These are phyloP conservation scores for Cornus controversa DNA, from an alignment of 148 eudicot species.

Conservation along the genomic window DNA sequence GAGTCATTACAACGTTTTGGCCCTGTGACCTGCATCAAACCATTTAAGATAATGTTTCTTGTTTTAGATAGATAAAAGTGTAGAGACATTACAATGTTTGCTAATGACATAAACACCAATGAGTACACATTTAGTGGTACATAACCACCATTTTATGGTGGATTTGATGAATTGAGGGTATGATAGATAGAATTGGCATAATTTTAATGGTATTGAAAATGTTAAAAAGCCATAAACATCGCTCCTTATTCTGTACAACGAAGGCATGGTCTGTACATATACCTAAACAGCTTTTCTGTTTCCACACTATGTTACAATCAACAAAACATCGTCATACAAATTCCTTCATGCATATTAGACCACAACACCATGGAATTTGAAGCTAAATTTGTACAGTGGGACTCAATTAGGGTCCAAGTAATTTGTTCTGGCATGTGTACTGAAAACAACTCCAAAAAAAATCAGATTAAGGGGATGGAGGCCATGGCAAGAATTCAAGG, in stretches of 20 bases:
- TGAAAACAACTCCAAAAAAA: background rate
- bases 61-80: background rate
- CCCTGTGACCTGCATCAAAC: slow-evolving; percentile 79
- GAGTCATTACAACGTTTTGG: too few species aligned
- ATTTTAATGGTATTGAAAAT: background rate
- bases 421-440: background rate
- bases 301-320: background rate
- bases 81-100: background rate
- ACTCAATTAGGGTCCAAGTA: background rate
- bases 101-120: background rate
- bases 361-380: too few species aligned
- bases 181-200: background rate
- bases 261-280: background rate
- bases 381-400: background rate
- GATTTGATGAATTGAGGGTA: background rate
- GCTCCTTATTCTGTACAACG: background rate
- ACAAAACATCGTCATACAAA: background rate
- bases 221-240: background rate
- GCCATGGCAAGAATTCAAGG: too few species aligned
- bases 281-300: background rate
- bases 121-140: too few species aligned
- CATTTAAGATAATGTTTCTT: slow-evolving; percentile 4
- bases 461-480: too few species aligned
- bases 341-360: background rate
- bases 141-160: background rate